Evolutionary conservation across 148 eudicot species (phyloP), one percentile per base, ranked within the genome.

Genomic region (Rhododendron williamsianum): DNA sequence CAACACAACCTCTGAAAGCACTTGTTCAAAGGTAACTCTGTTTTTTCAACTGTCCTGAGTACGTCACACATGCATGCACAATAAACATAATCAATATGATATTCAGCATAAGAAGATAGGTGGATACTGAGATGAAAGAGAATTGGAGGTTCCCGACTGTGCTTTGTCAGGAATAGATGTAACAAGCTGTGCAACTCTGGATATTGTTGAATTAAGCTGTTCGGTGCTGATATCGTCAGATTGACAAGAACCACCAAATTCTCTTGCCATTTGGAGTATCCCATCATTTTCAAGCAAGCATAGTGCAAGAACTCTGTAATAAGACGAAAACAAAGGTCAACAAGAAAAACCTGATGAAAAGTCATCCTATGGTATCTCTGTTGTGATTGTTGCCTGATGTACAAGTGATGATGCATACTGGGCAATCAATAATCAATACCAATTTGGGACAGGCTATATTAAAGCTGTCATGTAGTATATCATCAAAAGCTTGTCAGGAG

Each of bases 81-180:
- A 54, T 6, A 11, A 51, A 48, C 48, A 69, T 82, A 83, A 43
- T 18, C 73, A 19, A 60, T 35, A 67, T 3, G 27, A 82, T 43
- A 58, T 45, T 30, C 8, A 27, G 48, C 15, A 11, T 54, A 69
- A 27, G 54, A 83, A 76, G 71, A 85, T 38, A 71, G 78, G 82
- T 91, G 98, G 99, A 95, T 96, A 95, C 99, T 91, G 98, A 85
- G 98, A 87, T 56, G 98, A 93, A 81, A 96, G 94, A 89, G 94
- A 91, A 83, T 88, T 91, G 77, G 93, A 94, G 83, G 93, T 91
- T 87, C 91, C 88, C 72, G 52, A 83, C 49, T 89, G 93, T 84
- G 94, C 91, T 92, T 95, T 96, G 86, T 96, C 99, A 78, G 99
- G 99, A 83, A 95, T 86, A 90, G 97, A 95, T 67, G 98, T 90